Conservation (phyloP, 2,329 filamentous ascomycete genomes). For the Stromatinia cepivora region DNA sequence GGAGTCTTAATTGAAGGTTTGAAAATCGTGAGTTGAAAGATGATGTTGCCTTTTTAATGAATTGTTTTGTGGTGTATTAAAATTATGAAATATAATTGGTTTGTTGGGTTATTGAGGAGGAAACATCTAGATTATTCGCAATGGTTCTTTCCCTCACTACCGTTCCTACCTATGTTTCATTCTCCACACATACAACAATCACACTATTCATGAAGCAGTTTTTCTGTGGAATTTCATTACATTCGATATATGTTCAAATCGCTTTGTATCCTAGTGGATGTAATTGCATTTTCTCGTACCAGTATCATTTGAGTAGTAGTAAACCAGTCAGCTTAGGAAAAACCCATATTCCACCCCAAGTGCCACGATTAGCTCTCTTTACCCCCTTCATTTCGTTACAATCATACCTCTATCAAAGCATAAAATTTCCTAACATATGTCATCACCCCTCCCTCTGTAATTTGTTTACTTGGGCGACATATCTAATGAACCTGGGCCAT, state of each 20-base stretch:
- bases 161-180: not conserved
- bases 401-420: no score
- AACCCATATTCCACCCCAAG: no score
- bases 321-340: no score
- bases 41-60: constrained; percentile 1
- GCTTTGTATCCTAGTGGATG: not conserved
- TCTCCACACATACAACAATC: not conserved
- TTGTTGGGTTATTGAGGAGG: constrained; percentile 1
- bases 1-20: not conserved
- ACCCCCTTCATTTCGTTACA: no score
- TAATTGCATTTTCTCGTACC: not conserved
- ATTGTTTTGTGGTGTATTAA: constrained; percentile 2
- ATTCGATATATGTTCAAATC: no score
- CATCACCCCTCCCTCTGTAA: no score
- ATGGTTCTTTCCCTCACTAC: constrained; percentile 6
- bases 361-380: no score
- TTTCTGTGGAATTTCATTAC: no score
- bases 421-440: no score
- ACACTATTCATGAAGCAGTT: not conserved
- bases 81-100: constrained; percentile 17
- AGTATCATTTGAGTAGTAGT: no score
- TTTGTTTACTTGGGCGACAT: no score
- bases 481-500: no score
- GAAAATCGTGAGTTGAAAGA: not conserved
- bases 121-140: constrained; percentile 22